These are phyloP conservation scores for sunflower (Helianthus annuus) DNA, from an alignment of 129 eudicot species.

Conservation along the genomic window HanXRQr2.0-SUNRISE NC_035433.2:141203485-141203984, in stretches of 20 bases:
- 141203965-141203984: neutral
- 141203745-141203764: constrained; percentile 65
- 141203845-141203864: neutral
- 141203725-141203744: constrained; percentile 36
- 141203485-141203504: constrained; percentile 63
- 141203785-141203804: constrained; percentile 8
- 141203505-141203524: constrained; percentile 25
- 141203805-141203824: neutral
- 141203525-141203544: constrained; percentile 57
- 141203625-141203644: neutral
- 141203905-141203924: neutral
- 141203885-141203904: neutral
- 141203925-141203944: neutral
- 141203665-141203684: constrained; percentile 71
- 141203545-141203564: constrained; percentile 50
- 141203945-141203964: neutral
- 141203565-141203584: no score
- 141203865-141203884: neutral
- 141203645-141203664: constrained; percentile 55
- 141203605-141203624: neutral
- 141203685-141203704: constrained; percentile 87
- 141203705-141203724: constrained; percentile 76
- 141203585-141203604: neutral
- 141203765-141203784: constrained; percentile 72
- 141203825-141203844: neutral